Percentiles rank a stretch among this genome's conserved stretches.
These are phyloP conservation scores for Trametes polyzona DNA, from an alignment of 1,284 basidiomycete genomes.

Conservation along the genomic window DNA sequence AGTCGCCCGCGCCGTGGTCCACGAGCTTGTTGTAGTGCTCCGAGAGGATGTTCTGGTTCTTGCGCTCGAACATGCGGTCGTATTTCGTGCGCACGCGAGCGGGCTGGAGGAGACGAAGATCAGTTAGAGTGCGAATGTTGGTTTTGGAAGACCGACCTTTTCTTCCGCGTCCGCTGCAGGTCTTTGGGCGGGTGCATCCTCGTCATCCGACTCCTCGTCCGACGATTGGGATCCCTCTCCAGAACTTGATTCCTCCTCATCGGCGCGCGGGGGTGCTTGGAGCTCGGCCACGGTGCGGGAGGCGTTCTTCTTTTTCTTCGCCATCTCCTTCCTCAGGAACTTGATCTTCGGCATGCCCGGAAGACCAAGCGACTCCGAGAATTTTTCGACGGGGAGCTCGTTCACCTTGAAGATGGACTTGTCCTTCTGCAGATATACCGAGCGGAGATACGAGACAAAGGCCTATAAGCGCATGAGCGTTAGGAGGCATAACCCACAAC, in stretches of 20 bases:
- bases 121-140: background rate
- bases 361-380: slow-evolving; percentile 89
- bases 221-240: slow-evolving; percentile 24
- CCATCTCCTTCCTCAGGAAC: slow-evolving; percentile 76
- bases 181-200: slow-evolving; percentile 14
- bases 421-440: slow-evolving; percentile 92
- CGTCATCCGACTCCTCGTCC: slow-evolving; percentile 33
- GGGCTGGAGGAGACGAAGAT: slow-evolving; percentile 11
- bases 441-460: slow-evolving; percentile 95
- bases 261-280: slow-evolving; percentile 28
- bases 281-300: slow-evolving; percentile 38
- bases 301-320: slow-evolving; percentile 78
- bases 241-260: slow-evolving; percentile 35
- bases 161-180: slow-evolving; percentile 3
- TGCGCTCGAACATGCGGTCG: slow-evolving; percentile 97
- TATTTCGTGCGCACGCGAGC: slow-evolving; percentile 88
- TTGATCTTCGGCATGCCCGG: slow-evolving; percentile 97
- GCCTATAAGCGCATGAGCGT: slow-evolving; percentile 61
- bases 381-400: slow-evolving; percentile 83
- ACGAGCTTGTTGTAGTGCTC: slow-evolving; percentile 91
- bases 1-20: slow-evolving; percentile 59
- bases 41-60: slow-evolving; percentile 93
- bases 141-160: slow-evolving; percentile 5
- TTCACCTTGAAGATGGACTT: slow-evolving; percentile 91
- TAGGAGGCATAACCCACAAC: background rate